Conservation (phyloP, 768 basidiomycete species). For the Saitozyma sp. region DNA sequence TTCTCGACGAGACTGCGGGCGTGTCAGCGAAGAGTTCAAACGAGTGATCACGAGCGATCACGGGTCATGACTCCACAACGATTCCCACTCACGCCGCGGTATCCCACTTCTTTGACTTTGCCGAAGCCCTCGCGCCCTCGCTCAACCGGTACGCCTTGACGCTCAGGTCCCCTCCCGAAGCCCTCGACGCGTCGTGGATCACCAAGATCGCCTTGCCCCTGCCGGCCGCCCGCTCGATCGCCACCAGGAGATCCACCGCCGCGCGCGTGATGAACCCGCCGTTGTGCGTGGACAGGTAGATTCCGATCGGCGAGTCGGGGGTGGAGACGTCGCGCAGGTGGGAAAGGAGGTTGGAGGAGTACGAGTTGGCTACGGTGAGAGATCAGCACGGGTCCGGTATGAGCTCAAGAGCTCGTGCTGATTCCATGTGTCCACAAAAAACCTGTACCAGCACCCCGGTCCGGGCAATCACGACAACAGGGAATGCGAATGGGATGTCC, state of each 20-base stretch:
- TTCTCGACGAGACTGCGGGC: conserved; percentile 68
- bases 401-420: no score
- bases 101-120: conserved; percentile 80
- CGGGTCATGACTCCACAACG: no score
- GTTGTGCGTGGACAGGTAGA: conserved; percentile 81
- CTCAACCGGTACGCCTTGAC: conserved; percentile 88
- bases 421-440: no score
- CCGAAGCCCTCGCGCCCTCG: conserved; percentile 73
- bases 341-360: conserved; percentile 72
- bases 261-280: conserved; percentile 44
- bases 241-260: conserved; percentile 41
- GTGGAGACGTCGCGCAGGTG: conserved; percentile 81
- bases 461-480: no score
- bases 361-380: conserved; percentile 67
- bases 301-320: conserved; percentile 88
- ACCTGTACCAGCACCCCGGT: no score
- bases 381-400: no score
- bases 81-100: conserved; percentile 71
- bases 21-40: no score
- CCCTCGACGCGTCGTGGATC: conserved; percentile 45
- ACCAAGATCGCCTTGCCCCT: conserved; percentile 49
- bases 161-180: conserved; percentile 70
- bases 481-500: background rate
- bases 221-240: conserved; percentile 41
- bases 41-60: no score